phyloP scores from a whole-genome alignment of 2,329 filamentous ascomycete species.

The Phialemonium atrogriseum region DNA sequence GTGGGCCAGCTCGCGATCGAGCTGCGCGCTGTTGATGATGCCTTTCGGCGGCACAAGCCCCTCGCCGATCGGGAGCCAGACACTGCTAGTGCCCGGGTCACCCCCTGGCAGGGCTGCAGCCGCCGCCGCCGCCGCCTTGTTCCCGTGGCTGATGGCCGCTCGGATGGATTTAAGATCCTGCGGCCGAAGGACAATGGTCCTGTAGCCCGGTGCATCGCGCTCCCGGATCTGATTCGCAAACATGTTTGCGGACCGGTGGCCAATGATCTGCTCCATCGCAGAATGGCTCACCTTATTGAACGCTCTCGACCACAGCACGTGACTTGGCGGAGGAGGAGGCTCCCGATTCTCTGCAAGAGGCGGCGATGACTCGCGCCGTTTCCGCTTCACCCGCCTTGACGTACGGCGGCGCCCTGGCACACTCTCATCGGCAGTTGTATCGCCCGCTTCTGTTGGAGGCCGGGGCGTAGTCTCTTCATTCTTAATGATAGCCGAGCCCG shows the following conservation, averaged over 20 bases:
- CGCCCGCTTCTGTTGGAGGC: conserved; percentile 44
- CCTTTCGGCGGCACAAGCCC: conserved; percentile 79
- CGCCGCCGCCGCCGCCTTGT: conserved; percentile 52
- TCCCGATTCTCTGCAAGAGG: conserved; percentile 19
- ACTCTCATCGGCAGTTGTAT: conserved; percentile 48
- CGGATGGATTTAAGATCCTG: conserved; percentile 74
- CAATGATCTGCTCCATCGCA: conserved; percentile 67
- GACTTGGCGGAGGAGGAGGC: conserved; percentile 47
- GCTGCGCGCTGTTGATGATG: conserved; percentile 86
- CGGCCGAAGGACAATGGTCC: conserved; percentile 62
- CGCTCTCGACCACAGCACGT: conserved; percentile 68
- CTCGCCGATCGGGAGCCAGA: conserved; percentile 61
- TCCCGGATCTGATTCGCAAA: conserved; percentile 70
- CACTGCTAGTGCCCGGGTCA: conserved; percentile 45
- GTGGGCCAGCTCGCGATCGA: conserved; percentile 87
- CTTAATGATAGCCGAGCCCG: conserved; percentile 41
- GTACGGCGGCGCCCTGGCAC: conserved; percentile 28
- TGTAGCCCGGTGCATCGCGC: conserved; percentile 68
- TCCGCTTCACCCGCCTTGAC: conserved; percentile 40
- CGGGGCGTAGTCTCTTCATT: conserved; percentile 50
- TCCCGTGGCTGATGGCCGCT: conserved; percentile 65
- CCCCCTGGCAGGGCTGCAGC: conserved; percentile 53
- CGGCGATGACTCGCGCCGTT: conserved; percentile 46
- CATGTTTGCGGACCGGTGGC: conserved; percentile 70
- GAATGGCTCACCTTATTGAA: conserved; percentile 66